These are phyloP conservation scores for Diaporthe aspalathi DNA, from an alignment of 2,329 filamentous ascomycete genomes.

Conservation along the genomic window DNA sequence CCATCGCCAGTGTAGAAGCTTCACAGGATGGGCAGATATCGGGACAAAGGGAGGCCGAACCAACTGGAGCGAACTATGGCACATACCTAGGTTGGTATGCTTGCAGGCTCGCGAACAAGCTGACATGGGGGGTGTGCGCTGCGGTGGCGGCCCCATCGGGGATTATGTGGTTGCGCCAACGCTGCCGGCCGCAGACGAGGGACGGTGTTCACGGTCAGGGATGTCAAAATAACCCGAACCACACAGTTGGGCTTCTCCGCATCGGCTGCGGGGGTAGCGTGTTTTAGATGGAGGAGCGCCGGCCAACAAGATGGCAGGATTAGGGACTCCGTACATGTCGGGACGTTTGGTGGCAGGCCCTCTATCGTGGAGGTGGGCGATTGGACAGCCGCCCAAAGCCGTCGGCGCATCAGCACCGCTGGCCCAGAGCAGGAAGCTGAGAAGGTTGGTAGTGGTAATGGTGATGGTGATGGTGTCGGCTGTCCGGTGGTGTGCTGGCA, in stretches of 20 bases:
- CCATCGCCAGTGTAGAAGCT: slow-evolving; percentile 4
- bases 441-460: not conserved
- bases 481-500: no score
- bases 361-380: slow-evolving; percentile 21
- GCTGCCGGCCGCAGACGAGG: slow-evolving; percentile 21
- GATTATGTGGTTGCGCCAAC: slow-evolving; percentile 14
- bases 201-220: slow-evolving; percentile 18
- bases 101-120: not conserved
- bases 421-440: slow-evolving; percentile 19
- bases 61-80: not conserved
- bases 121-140: not conserved
- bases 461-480: no score
- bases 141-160: slow-evolving; percentile 11
- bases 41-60: slow-evolving; percentile 4
- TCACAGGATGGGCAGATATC: slow-evolving; percentile 8
- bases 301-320: slow-evolving; percentile 11
- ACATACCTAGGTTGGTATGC: not conserved
- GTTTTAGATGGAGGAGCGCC: slow-evolving; percentile 29
- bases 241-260: slow-evolving; percentile 32
- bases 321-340: not conserved
- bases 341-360: not conserved
- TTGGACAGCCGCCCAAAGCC: slow-evolving; percentile 12
- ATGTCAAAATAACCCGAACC: slow-evolving; percentile 19
- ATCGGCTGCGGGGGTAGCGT: slow-evolving; percentile 18
- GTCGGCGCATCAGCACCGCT: slow-evolving; percentile 15